Conservation (phyloP, 2,329 filamentous ascomycete genomes). For the Colletotrichum camelliae region DNA sequence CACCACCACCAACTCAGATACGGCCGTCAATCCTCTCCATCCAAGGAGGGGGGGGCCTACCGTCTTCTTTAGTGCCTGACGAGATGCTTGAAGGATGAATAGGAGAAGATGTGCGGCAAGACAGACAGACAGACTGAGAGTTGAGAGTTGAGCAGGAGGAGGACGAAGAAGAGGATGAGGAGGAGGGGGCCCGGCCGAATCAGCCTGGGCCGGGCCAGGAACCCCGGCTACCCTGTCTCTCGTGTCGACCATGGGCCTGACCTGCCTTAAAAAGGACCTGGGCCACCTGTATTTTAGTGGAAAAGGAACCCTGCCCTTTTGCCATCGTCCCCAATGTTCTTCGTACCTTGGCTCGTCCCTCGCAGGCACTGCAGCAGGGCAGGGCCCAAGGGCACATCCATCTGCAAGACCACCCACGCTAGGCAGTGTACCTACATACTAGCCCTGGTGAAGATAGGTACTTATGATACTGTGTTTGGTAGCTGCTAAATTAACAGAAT, state of each 20-base stretch:
- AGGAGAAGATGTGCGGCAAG: background rate
- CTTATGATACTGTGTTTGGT: background rate
- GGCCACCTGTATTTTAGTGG: background rate
- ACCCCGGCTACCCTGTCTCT: background rate
- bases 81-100: background rate
- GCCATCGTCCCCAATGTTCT: background rate
- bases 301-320: background rate
- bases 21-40: background rate
- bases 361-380: background rate
- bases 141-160: background rate
- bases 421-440: slow-evolving; percentile 4
- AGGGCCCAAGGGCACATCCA: background rate
- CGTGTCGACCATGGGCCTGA: background rate
- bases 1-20: background rate
- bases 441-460: background rate
- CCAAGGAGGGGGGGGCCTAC: background rate
- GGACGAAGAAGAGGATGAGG: background rate
- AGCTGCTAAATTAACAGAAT: too few relatives aligned
- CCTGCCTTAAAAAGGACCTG: background rate
- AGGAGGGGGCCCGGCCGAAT: background rate
- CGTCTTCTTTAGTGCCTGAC: background rate
- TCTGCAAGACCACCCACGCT: background rate
- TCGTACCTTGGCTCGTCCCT: background rate
- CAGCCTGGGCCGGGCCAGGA: background rate
- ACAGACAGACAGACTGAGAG: background rate